Conservation (phyloP, 2,329 filamentous ascomycete genomes). For the Neofusicoccum parvum region DNA sequence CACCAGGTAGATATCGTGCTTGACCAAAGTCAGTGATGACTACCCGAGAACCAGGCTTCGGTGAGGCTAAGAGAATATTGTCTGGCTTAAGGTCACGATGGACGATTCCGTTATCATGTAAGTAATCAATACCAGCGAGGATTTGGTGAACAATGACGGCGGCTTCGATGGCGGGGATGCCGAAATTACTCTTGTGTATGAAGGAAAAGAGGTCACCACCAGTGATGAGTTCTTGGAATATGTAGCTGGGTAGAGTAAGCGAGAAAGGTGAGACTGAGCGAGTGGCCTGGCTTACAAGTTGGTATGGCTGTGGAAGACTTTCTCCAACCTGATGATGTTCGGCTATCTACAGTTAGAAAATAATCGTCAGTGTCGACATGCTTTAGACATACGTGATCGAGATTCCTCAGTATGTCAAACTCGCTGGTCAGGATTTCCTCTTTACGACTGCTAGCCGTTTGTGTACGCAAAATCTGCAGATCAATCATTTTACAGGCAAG, state of each 20-base stretch:
- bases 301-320: conserved; percentile 55
- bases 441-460: neutral
- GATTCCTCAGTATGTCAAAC: conserved; percentile 52
- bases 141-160: conserved; percentile 60
- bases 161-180: conserved; percentile 52
- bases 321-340: conserved; percentile 61
- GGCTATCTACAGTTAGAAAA: conserved; percentile 43
- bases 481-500: conserved; percentile 68
- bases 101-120: conserved; percentile 58
- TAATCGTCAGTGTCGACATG: neutral
- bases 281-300: conserved; percentile 47
- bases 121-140: conserved; percentile 59
- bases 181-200: conserved; percentile 51
- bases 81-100: conserved; percentile 67
- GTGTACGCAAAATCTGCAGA: neutral
- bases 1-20: conserved; percentile 45
- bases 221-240: conserved; percentile 62
- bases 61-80: conserved; percentile 62
- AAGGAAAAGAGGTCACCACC: conserved; percentile 65
- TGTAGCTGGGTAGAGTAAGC: conserved; percentile 47
- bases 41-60: conserved; percentile 53
- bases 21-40: conserved; percentile 65
- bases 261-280: neutral
- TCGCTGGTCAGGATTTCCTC: conserved; percentile 37
- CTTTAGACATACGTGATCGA: conserved; percentile 52